phyloP scores from a whole-genome alignment of 495 filamentous ascomycete species.

The Lepraria neglecta region DNA sequence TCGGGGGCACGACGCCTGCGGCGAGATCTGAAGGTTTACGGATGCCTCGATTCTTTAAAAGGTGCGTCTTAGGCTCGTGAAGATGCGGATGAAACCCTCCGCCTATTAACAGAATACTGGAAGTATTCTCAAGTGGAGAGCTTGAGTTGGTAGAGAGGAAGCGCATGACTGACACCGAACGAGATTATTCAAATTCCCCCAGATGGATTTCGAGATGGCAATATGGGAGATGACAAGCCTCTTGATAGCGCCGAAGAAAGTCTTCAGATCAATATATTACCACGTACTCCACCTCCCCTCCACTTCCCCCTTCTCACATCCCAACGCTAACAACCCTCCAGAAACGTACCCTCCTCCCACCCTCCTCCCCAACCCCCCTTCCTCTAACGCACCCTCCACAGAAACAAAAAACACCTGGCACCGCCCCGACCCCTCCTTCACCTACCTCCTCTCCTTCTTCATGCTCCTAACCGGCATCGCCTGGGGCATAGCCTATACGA shows the following conservation, averaged over 20 bases:
- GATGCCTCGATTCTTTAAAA: slow-evolving; percentile 54
- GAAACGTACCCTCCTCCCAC: slow-evolving; percentile 50
- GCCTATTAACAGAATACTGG: neutral
- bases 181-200: slow-evolving; percentile 58
- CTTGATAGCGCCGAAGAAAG: slow-evolving; percentile 68
- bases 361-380: neutral
- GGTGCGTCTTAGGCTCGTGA: slow-evolving; percentile 29
- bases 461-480: slow-evolving; percentile 64
- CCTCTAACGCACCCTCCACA: slow-evolving; percentile 29
- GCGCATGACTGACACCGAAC: neutral
- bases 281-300: slow-evolving; percentile 47
- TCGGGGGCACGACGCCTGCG: slow-evolving; percentile 45
- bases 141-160: neutral
- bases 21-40: slow-evolving; percentile 47
- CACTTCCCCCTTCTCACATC: neutral
- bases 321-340: slow-evolving; percentile 27
- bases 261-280: slow-evolving; percentile 71
- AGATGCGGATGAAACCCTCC: neutral
- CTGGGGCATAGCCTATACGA: slow-evolving; percentile 65
- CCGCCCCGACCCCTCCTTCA: slow-evolving; percentile 69
- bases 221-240: slow-evolving; percentile 75
- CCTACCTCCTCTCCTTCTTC: slow-evolving; percentile 71
- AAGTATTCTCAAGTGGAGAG: neutral
- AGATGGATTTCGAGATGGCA: slow-evolving; percentile 70
- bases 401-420: slow-evolving; percentile 77